phyloP scores from a whole-genome alignment of 2,329 filamentous ascomycete genomes.

The Colletotrichum sp. region DNA sequence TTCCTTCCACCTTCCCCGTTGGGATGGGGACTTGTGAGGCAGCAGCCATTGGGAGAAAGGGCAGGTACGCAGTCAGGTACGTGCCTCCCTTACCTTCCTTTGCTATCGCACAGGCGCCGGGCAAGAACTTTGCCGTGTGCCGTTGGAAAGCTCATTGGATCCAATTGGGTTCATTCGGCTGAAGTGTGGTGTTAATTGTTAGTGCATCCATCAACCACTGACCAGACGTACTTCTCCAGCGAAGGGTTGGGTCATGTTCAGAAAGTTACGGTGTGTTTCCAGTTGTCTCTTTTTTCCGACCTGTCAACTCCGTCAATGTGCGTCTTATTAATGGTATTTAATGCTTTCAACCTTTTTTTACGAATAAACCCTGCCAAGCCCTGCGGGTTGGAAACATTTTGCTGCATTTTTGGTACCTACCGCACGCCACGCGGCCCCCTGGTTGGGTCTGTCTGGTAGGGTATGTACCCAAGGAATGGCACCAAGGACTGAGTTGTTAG shows the following conservation, averaged over 20 bases:
- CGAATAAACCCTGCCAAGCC: not conserved
- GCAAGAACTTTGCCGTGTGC: not conserved
- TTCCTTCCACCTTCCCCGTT: not conserved
- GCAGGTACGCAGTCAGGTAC: not conserved
- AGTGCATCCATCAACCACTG: not conserved
- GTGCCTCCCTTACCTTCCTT: not conserved
- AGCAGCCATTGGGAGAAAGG: not conserved
- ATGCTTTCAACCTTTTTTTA: not conserved
- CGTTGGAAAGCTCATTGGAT: not conserved
- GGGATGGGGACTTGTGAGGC: not conserved
- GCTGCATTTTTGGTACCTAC: not conserved
- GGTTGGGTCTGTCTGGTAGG: not conserved
- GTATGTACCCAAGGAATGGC: too few relatives aligned
- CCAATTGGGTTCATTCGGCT: not conserved
- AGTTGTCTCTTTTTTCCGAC: not conserved
- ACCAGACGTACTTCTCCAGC: not conserved
- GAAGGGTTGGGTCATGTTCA: not conserved
- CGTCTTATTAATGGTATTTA: not conserved
- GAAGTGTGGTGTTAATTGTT: not conserved
- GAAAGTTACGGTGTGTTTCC: not conserved
- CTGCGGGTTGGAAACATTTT: not conserved
- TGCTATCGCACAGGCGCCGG: not conserved
- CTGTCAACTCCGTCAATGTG: not conserved
- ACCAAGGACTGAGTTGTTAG: too few relatives aligned
- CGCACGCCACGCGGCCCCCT: not conserved